Conservation (phyloP, 2,329 filamentous ascomycete species). For the Spiromastix sp. region DNA sequence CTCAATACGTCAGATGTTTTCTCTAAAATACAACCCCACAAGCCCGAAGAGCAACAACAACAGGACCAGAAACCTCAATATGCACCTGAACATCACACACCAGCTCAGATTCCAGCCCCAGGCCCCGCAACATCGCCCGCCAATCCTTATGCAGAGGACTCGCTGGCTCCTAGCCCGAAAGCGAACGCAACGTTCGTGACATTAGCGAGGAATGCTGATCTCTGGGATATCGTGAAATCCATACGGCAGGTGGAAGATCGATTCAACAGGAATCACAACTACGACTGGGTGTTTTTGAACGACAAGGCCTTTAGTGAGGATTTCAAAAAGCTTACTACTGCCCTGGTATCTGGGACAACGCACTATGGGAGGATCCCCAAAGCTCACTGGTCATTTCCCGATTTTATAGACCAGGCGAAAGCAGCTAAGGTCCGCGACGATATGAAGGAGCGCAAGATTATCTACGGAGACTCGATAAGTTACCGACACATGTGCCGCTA, state of each 20-base stretch:
- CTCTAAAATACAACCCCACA: constrained; percentile 3
- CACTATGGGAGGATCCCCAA: constrained; percentile 80
- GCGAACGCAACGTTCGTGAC: constrained; percentile 98
- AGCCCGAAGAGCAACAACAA: neutral
- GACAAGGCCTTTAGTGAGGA: constrained; percentile 86
- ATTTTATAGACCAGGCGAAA: constrained; percentile 91
- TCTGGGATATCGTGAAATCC: constrained; percentile 94
- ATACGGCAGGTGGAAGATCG: constrained; percentile 96
- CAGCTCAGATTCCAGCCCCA: neutral
- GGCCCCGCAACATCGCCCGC: neutral
- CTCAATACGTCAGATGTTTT: constrained; percentile 12
- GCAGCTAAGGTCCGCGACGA: constrained; percentile 84
- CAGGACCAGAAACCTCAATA: neutral
- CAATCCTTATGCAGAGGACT: constrained; percentile 27
- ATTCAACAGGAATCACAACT: constrained; percentile 94
- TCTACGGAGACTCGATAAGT: constrained; percentile 93
- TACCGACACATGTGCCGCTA: constrained; percentile 99
- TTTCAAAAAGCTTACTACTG: constrained; percentile 84
- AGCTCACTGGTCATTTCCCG: constrained; percentile 96
- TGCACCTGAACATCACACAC: neutral
- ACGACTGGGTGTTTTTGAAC: constrained; percentile 99
- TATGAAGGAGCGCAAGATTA: constrained; percentile 90
- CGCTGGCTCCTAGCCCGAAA: no score
- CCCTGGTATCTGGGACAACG: constrained; percentile 85
- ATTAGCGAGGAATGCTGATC: constrained; percentile 79